Evolutionary conservation across 495 filamentous ascomycete species (phyloP).

Genomic region (Penicillium paradoxum): DNA sequence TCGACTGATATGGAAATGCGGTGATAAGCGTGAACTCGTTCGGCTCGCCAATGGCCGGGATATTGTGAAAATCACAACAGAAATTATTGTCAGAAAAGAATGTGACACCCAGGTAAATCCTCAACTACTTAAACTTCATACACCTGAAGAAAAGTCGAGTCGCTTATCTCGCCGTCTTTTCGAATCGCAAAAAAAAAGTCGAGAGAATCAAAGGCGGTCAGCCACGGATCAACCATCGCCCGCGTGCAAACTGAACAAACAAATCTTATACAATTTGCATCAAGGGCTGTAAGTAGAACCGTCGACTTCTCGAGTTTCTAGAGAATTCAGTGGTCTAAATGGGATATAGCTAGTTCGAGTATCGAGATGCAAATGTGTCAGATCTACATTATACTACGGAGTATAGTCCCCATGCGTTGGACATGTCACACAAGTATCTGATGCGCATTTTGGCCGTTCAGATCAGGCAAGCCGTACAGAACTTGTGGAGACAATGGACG

Average conservation of each 20-base stretch:
- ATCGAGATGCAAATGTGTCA: too few species aligned
- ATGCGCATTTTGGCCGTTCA: too few species aligned
- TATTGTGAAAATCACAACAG: neutral
- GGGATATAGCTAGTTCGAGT: too few species aligned
- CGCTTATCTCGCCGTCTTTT: conserved; percentile 18
- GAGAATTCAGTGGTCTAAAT: too few species aligned
- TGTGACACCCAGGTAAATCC: neutral
- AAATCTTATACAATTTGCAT: neutral
- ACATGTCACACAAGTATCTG: too few species aligned
- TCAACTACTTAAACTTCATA: conserved; percentile 8
- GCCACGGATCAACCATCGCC: conserved; percentile 21
- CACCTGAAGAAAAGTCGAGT: conserved; percentile 11
- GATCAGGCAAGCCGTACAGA: too few species aligned
- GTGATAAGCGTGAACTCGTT: conserved; percentile 9
- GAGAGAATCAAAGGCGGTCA: conserved; percentile 37
- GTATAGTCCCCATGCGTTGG: too few species aligned
- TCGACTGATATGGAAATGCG: conserved; percentile 12
- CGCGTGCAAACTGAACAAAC: conserved; percentile 36
- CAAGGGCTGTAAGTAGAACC: too few species aligned
- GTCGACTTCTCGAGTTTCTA: too few species aligned
- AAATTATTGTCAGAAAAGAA: neutral
- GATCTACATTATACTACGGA: too few species aligned
- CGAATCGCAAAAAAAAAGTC: conserved; percentile 25
- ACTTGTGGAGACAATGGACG: too few species aligned
- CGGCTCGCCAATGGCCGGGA: neutral